Conservation (phyloP, 2,329 filamentous ascomycete species). For the Metarhizium brunneum region DNA sequence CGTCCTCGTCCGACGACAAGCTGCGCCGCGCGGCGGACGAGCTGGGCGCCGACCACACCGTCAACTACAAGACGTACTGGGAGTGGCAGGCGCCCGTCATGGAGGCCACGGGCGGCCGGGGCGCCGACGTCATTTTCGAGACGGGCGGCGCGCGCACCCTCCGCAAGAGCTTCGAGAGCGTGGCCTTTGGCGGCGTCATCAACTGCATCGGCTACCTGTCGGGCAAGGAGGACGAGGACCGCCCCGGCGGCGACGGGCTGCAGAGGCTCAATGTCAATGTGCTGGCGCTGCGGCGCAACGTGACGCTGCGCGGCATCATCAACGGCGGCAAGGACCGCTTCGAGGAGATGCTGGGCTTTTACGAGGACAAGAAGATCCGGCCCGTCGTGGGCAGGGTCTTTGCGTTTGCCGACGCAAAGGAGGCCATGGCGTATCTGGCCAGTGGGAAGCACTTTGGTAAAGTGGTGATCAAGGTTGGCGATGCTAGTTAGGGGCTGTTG, state of each 20-base stretch:
- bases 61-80: constrained; percentile 45
- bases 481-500: too few relatives aligned
- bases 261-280: constrained; percentile 53
- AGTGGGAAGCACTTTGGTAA: constrained; percentile 49
- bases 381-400: constrained; percentile 41
- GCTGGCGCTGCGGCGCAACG: constrained; percentile 35
- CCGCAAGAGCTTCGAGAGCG: constrained; percentile 39
- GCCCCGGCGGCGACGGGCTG: constrained; percentile 15
- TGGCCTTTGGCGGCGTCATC: constrained; percentile 46
- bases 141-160: constrained; percentile 43
- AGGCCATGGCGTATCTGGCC: constrained; percentile 43
- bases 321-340: constrained; percentile 49
- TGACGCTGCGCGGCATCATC: constrained; percentile 44
- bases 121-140: constrained; percentile 47
- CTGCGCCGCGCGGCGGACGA: constrained; percentile 32
- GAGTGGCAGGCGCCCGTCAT: constrained; percentile 42
- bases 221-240: constrained; percentile 42
- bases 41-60: constrained; percentile 40
- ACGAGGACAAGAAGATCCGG: constrained; percentile 31
- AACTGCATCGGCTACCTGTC: constrained; percentile 40
- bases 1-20: constrained; percentile 44
- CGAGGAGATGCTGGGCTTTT: constrained; percentile 43
- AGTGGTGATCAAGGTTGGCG: constrained; percentile 35
- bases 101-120: constrained; percentile 31
- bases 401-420: constrained; percentile 32